Evolutionary conservation across 768 basidiomycete genomes (phyloP).

Genomic region (Coprinopsis strossmayeri): DNA sequence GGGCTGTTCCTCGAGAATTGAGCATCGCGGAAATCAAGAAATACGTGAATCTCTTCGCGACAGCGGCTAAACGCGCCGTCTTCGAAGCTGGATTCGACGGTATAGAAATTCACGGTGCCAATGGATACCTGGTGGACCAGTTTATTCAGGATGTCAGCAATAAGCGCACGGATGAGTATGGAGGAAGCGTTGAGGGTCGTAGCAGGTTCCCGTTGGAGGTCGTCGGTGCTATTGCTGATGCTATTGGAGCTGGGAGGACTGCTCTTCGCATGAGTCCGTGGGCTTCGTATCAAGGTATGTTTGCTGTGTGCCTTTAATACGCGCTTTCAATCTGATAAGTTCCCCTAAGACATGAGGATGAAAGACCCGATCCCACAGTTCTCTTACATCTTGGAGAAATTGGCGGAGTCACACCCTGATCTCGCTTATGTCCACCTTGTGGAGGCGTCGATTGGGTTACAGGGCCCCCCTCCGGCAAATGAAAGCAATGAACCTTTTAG

Average conservation of each 20-base stretch:
- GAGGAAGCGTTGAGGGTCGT: constrained; percentile 58
- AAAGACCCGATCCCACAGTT: constrained; percentile 50
- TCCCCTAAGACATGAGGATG: constrained; percentile 41
- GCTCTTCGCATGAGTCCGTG: constrained; percentile 56
- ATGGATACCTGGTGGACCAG: constrained; percentile 42
- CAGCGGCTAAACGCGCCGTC: constrained; percentile 41
- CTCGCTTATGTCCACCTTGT: constrained; percentile 48
- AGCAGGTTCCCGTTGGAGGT: constrained; percentile 51
- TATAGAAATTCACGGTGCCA: constrained; percentile 34
- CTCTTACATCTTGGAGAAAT: constrained; percentile 35
- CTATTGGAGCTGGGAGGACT: constrained; percentile 46
- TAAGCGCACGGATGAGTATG: constrained; percentile 62
- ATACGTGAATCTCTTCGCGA: constrained; percentile 20
- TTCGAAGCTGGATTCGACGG: constrained; percentile 64
- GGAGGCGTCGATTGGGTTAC: too few species aligned
- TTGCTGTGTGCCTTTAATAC: not conserved
- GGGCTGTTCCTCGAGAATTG: constrained; percentile 29
- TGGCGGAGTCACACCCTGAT: constrained; percentile 33
- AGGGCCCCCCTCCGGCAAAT: not conserved
- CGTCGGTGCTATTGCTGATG: constrained; percentile 40
- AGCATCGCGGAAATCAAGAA: constrained; percentile 41
- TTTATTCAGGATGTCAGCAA: constrained; percentile 52
- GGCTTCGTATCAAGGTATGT: constrained; percentile 32
- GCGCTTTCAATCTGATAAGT: too few species aligned
- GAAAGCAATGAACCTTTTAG: constrained; percentile 36